Evolutionary conservation across 495 filamentous ascomycete species (phyloP).

Genomic region (Podospora bellae-mahoneyi): DNA sequence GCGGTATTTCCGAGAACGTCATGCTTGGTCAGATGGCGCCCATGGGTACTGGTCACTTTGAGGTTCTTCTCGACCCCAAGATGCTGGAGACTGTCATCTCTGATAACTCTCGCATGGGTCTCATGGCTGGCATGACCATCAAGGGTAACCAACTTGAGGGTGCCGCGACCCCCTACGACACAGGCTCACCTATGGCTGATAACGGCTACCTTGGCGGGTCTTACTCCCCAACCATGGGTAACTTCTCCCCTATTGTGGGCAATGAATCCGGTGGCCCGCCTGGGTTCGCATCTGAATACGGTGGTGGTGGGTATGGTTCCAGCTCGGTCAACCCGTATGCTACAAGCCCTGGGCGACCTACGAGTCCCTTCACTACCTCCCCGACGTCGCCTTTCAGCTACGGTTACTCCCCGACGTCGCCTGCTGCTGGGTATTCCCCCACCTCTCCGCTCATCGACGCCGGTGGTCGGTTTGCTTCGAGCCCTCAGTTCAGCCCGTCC

Average conservation of each 20-base stretch:
- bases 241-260: slow-evolving; percentile 89
- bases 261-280: slow-evolving; percentile 69
- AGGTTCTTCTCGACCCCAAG: slow-evolving; percentile 85
- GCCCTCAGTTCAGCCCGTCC: slow-evolving; percentile 67
- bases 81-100: slow-evolving; percentile 94
- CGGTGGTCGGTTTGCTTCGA: slow-evolving; percentile 63
- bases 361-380: slow-evolving; percentile 74
- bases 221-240: slow-evolving; percentile 69
- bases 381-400: slow-evolving; percentile 69
- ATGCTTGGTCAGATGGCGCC: slow-evolving; percentile 97
- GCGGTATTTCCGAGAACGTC: slow-evolving; percentile 96
- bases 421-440: slow-evolving; percentile 70
- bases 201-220: slow-evolving; percentile 57
- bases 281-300: slow-evolving; percentile 63
- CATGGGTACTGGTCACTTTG: slow-evolving; percentile 91
- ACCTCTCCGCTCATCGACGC: slow-evolving; percentile 61
- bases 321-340: slow-evolving; percentile 68
- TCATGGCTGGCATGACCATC: slow-evolving; percentile 70
- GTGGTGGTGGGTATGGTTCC: slow-evolving; percentile 41
- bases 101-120: slow-evolving; percentile 75
- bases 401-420: slow-evolving; percentile 63
- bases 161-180: slow-evolving; percentile 91
- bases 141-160: slow-evolving; percentile 74
- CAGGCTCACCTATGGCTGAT: slow-evolving; percentile 81
- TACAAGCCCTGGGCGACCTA: slow-evolving; percentile 65